These are phyloP conservation scores for Teratosphaeria destructans DNA, from an alignment of 2,329 filamentous ascomycete species.

Conservation along the genomic window DNA sequence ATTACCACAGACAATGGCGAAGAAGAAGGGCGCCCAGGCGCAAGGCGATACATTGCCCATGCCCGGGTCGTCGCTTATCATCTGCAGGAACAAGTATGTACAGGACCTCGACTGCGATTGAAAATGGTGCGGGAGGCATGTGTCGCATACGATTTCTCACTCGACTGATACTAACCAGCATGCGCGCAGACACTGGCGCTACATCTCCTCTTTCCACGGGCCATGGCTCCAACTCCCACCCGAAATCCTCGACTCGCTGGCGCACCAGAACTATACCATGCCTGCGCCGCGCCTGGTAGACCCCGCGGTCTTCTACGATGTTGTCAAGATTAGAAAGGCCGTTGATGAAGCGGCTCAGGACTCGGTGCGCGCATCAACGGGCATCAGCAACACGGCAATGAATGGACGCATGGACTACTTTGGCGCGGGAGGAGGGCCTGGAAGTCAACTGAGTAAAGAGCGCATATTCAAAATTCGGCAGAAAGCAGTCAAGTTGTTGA, in stretches of 20 bases:
- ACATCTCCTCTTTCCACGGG: slow-evolving; percentile 74
- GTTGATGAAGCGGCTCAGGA: slow-evolving; percentile 73
- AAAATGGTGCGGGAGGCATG: neutral
- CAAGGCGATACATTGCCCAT: slow-evolving; percentile 16
- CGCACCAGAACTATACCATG: slow-evolving; percentile 68
- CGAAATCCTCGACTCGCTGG: slow-evolving; percentile 68
- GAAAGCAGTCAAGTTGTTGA: slow-evolving; percentile 67
- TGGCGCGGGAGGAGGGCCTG: slow-evolving; percentile 43
- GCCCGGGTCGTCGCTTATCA: slow-evolving; percentile 44
- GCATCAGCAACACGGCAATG: slow-evolving; percentile 55
- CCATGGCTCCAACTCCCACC: slow-evolving; percentile 72
- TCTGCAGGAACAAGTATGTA: slow-evolving; percentile 60
- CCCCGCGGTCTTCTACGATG: slow-evolving; percentile 70
- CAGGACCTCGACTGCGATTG: slow-evolving; percentile 9
- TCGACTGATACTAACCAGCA: neutral
- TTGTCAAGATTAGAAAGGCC: slow-evolving; percentile 69
- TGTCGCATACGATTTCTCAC: neutral
- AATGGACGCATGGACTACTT: slow-evolving; percentile 39
- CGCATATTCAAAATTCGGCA: slow-evolving; percentile 70
- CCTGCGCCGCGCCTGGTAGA: slow-evolving; percentile 68
- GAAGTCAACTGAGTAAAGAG: slow-evolving; percentile 60
- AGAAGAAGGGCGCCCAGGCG: slow-evolving; percentile 20
- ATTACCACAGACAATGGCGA: slow-evolving; percentile 17
- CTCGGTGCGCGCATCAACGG: slow-evolving; percentile 66
- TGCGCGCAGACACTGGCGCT: slow-evolving; percentile 63